A percentile compares a stretch with the other conserved stretches of the same genome.
Conservation (phyloP, 2,329 filamentous ascomycete genomes). For the Aschersonia sp. region DNA sequence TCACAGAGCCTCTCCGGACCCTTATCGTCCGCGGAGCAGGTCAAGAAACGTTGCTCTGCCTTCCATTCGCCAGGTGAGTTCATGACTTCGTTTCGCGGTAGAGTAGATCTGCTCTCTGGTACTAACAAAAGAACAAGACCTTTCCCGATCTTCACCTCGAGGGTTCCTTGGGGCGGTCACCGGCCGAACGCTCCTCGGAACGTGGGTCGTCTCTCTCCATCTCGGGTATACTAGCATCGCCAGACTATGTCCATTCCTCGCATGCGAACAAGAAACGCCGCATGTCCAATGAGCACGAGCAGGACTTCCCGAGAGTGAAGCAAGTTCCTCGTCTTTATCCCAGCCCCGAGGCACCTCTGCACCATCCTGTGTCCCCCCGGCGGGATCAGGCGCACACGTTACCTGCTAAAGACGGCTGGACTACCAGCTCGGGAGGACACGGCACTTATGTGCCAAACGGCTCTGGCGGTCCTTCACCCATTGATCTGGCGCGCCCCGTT, state of each 20-base stretch:
- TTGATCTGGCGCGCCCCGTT: slow-evolving; percentile 19
- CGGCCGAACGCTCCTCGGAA: background rate
- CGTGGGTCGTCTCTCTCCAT: background rate
- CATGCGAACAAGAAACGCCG: slow-evolving; percentile 32
- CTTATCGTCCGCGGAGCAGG: slow-evolving; percentile 20
- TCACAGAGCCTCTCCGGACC: slow-evolving; percentile 16
- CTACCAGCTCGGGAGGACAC: slow-evolving; percentile 10
- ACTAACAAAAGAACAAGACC: slow-evolving; percentile 18
- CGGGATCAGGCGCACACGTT: slow-evolving; percentile 8
- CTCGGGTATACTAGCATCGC: slow-evolving; percentile 14
- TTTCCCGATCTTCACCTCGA: slow-evolving; percentile 29
- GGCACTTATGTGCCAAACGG: slow-evolving; percentile 14
- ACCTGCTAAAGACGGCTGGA: slow-evolving; percentile 12
- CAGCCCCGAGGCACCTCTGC: slow-evolving; percentile 16
- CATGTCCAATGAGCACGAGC: slow-evolving; percentile 25
- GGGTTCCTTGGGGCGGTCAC: slow-evolving; percentile 1
- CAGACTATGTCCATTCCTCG: slow-evolving; percentile 36
- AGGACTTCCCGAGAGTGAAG: slow-evolving; percentile 22
- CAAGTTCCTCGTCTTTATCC: slow-evolving; percentile 33
- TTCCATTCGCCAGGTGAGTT: slow-evolving; percentile 37
- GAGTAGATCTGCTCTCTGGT: background rate
- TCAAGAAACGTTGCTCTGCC: slow-evolving; percentile 30
- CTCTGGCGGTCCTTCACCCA: slow-evolving; percentile 8
- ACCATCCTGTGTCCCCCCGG: slow-evolving; percentile 21
- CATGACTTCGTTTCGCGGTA: background rate